These are phyloP conservation scores for Phytophthora citrophthora DNA, from an alignment of 352 stramenopile species.

Conservation along the genomic window DNA sequence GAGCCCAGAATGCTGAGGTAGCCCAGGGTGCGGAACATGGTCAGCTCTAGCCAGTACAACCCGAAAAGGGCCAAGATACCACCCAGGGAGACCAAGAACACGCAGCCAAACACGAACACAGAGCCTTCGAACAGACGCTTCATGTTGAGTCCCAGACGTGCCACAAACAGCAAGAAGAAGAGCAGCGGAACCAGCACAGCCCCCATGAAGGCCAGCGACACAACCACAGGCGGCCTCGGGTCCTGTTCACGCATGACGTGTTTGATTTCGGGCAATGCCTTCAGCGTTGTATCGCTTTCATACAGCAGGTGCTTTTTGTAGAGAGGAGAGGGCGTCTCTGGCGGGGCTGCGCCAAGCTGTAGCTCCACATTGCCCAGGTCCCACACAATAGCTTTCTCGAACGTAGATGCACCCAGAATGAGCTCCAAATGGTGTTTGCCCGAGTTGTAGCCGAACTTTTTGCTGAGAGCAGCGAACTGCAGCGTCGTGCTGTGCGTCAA, in stretches of 20 bases:
- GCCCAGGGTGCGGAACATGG: constrained; percentile 85
- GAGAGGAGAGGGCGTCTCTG: constrained; percentile 70
- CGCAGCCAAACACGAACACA: constrained; percentile 69
- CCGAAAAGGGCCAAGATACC: constrained; percentile 83
- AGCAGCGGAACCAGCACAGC: constrained; percentile 65
- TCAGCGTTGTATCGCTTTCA: constrained; percentile 88
- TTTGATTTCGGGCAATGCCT: constrained; percentile 85
- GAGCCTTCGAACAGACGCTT: constrained; percentile 71
- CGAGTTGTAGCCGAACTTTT: constrained; percentile 87
- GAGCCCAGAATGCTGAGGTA: constrained; percentile 72
- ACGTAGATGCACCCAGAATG: constrained; percentile 80
- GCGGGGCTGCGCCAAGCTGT: constrained; percentile 64
- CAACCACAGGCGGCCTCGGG: constrained; percentile 58
- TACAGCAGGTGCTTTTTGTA: constrained; percentile 89
- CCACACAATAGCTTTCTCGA: constrained; percentile 79
- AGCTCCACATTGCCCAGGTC: constrained; percentile 75
- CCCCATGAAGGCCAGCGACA: constrained; percentile 76
- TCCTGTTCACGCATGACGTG: constrained; percentile 88
- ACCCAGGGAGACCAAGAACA: constrained; percentile 78
- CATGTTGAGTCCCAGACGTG: constrained; percentile 66
- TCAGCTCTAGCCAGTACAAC: constrained; percentile 89
- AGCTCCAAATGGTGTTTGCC: constrained; percentile 69
- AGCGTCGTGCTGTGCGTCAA: constrained; percentile 52
- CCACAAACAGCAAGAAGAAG: constrained; percentile 71
- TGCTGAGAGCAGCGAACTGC: constrained; percentile 72